Evolutionary conservation across 768 basidiomycete genomes (phyloP).

Genomic region (Leccinum longicurvipes): DNA sequence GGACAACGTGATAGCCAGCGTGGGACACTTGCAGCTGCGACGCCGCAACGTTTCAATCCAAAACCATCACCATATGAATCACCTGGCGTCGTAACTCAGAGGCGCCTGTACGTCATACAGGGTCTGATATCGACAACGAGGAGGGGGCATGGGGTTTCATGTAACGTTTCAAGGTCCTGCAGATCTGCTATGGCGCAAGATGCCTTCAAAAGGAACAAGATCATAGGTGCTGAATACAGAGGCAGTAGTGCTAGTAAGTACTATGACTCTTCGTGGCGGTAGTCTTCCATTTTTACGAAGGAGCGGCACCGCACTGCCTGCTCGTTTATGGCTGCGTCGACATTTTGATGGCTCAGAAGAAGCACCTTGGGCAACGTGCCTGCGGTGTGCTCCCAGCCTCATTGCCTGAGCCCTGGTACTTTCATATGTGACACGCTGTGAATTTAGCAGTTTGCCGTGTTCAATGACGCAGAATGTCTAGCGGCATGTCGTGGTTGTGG

Average conservation of each 20-base stretch:
- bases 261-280: no score
- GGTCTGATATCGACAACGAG: slow-evolving; percentile 5
- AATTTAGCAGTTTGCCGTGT: slow-evolving; percentile 17
- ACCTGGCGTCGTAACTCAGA: background rate
- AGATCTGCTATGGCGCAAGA: background rate
- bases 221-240: no score
- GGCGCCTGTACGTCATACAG: background rate
- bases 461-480: slow-evolving; percentile 4
- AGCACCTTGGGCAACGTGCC: slow-evolving; percentile 15
- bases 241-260: no score
- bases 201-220: background rate
- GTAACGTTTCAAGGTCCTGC: background rate
- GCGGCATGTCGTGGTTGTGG: background rate
- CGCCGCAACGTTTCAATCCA: background rate
- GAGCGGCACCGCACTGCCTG: background rate
- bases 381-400: slow-evolving; percentile 10
- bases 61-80: background rate
- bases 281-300: no score
- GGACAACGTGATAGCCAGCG: background rate
- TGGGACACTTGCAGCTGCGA: background rate
- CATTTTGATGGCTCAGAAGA: background rate
- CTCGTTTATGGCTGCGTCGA: no score
- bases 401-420: slow-evolving; percentile 1
- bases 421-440: background rate
- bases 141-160: slow-evolving; percentile 6